phyloP scores from a whole-genome alignment of 108 stramenopile genomes.

The Mediolabrus comicus region DNA sequence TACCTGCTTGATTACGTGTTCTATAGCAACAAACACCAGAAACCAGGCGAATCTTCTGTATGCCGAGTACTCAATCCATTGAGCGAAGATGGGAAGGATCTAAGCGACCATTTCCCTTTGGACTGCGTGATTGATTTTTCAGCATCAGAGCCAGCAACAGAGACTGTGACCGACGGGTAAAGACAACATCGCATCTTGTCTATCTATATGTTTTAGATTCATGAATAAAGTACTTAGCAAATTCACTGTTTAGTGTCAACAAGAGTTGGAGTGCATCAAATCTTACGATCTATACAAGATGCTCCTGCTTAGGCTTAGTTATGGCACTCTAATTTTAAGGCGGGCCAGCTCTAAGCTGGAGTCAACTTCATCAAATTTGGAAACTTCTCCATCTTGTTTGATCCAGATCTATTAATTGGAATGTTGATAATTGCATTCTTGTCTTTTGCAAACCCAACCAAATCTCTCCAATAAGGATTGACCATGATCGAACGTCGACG shows the following conservation, averaged over 20 bases:
- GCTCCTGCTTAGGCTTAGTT: not conserved
- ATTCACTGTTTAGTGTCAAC: no score
- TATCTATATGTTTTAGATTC: no score
- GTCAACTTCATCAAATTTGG: slow-evolving; percentile 31
- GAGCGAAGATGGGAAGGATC: slow-evolving; percentile 5
- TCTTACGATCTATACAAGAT: no score
- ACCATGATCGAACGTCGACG: slow-evolving; percentile 38
- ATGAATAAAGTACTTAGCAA: no score
- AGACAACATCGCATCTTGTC: not conserved
- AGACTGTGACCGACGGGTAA: not conserved
- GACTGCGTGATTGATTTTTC: not conserved
- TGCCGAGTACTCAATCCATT: slow-evolving; percentile 13
- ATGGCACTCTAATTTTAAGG: not conserved
- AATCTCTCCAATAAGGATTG: slow-evolving; percentile 46
- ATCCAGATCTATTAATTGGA: slow-evolving; percentile 7
- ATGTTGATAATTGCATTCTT: slow-evolving; percentile 39
- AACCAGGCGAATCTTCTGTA: not conserved
- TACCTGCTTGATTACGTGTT: slow-evolving; percentile 18
- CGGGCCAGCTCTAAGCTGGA: slow-evolving; percentile 7
- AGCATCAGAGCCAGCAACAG: not conserved
- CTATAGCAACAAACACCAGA: not conserved
- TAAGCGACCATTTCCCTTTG: slow-evolving; percentile 15
- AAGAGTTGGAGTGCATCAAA: no score
- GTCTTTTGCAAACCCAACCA: slow-evolving; percentile 30
- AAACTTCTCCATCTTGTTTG: slow-evolving; percentile 11